phyloP scores from a whole-genome alignment of 106 monocot species.

The Agapanthus africanus region DNA sequence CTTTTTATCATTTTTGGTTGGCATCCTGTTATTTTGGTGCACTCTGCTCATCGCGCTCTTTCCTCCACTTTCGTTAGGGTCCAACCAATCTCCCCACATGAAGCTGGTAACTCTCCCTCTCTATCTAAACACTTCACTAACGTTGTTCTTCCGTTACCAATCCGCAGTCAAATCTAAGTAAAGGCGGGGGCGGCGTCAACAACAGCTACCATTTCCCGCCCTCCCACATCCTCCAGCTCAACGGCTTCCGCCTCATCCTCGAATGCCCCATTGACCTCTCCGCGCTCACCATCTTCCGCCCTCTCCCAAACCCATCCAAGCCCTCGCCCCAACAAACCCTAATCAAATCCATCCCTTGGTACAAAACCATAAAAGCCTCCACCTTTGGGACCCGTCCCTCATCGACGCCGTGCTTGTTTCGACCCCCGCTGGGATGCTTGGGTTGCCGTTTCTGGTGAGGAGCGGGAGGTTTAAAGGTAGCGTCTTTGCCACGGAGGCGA shows the following conservation, averaged over 20 bases:
- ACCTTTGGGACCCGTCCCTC: constrained; percentile 49
- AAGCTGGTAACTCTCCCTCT: neutral
- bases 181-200: too few species aligned
- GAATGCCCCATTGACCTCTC: constrained; percentile 94
- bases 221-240: constrained; percentile 58
- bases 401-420: constrained; percentile 81
- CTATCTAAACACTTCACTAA: too few species aligned
- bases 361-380: constrained; percentile 46
- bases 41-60: too few species aligned
- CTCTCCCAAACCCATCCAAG: constrained; percentile 17
- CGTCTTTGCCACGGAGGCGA: constrained; percentile 77
- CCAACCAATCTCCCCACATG: neutral
- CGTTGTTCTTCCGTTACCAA: neutral
- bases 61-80: too few species aligned
- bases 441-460: constrained; percentile 75
- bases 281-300: constrained; percentile 60
- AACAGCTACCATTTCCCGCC: constrained; percentile 55
- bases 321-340: constrained; percentile 11
- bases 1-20: too few species aligned
- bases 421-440: constrained; percentile 71
- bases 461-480: constrained; percentile 44
- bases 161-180: constrained; percentile 59
- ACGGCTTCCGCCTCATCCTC: constrained; percentile 69
- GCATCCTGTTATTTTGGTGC: too few species aligned
- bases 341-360: constrained; percentile 49